These are phyloP conservation scores for Clathrospora elynae DNA, from an alignment of 2,329 filamentous ascomycete genomes.

Conservation along the genomic window DNA sequence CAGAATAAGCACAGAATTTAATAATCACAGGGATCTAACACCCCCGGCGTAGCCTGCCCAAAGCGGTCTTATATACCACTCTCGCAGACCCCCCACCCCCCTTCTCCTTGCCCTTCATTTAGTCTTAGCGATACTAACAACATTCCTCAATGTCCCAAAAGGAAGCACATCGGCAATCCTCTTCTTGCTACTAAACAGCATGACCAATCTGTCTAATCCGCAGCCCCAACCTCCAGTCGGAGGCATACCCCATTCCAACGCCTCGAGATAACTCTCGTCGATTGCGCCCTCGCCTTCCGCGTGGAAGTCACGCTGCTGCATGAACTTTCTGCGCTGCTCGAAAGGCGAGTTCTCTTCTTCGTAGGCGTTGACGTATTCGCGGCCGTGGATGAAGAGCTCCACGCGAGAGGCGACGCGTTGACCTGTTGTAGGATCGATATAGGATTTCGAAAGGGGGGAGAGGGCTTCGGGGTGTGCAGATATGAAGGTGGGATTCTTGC, in stretches of 20 bases:
- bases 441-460: slow-evolving; percentile 89
- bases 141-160: slow-evolving; percentile 80
- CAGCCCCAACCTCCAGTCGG: slow-evolving; percentile 97
- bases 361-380: slow-evolving; percentile 94
- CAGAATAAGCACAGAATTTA: too few relatives aligned
- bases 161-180: slow-evolving; percentile 84
- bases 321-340: slow-evolving; percentile 82
- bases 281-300: slow-evolving; percentile 51
- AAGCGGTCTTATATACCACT: too few relatives aligned
- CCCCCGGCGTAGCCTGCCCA: too few relatives aligned
- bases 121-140: slow-evolving; percentile 50
- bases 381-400: slow-evolving; percentile 79
- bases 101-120: slow-evolving; percentile 23
- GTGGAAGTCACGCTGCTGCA: slow-evolving; percentile 58
- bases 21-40: too few relatives aligned
- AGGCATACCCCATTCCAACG: slow-evolving; percentile 87
- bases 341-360: slow-evolving; percentile 96
- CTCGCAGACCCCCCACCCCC: too few relatives aligned
- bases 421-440: slow-evolving; percentile 66
- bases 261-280: slow-evolving; percentile 83
- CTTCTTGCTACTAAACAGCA: slow-evolving; percentile 81
- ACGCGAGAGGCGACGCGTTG: slow-evolving; percentile 81
- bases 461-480: slow-evolving; percentile 88
- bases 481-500: slow-evolving; percentile 77
- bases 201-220: slow-evolving; percentile 86